Evolutionary conservation across 495 filamentous ascomycete species (phyloP).

Genomic region (Aspergillus kassunensis): DNA sequence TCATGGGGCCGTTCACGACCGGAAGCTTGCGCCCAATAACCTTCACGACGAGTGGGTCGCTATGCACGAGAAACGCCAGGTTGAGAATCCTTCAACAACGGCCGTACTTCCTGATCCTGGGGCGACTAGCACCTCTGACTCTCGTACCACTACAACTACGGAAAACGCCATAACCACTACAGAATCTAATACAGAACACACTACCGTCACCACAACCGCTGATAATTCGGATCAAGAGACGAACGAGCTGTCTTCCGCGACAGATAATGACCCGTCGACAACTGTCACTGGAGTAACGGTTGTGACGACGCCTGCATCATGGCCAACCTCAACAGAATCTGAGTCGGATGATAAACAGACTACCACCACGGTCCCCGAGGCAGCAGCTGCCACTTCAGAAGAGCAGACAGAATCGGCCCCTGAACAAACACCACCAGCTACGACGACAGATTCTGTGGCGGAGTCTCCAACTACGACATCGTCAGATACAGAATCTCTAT

Average conservation of each 20-base stretch:
- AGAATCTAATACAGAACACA: neutral
- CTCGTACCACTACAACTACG: neutral
- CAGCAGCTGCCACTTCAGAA: neutral
- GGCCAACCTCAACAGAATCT: neutral
- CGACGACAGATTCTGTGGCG: neutral
- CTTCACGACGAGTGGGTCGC: slow-evolving; percentile 3
- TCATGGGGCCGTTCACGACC: neutral
- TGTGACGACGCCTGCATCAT: neutral
- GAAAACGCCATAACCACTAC: neutral
- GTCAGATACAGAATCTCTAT: neutral
- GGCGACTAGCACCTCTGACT: too few species aligned
- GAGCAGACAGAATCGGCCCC: neutral
- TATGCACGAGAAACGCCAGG: slow-evolving; percentile 9
- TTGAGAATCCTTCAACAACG: slow-evolving; percentile 6
- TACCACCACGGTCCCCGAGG: neutral
- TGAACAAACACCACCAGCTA: neutral
- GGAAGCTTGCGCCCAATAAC: neutral
- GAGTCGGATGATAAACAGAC: neutral
- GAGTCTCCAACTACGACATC: neutral
- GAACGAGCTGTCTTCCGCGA: neutral
- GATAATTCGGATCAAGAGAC: neutral
- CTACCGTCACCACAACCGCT: neutral
- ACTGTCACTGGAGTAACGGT: neutral
- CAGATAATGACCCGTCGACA: neutral
- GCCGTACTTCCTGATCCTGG: neutral